Evolutionary conservation across 2,329 filamentous ascomycete genomes (phyloP).

Genomic region (Drechslerella coelobrocha): DNA sequence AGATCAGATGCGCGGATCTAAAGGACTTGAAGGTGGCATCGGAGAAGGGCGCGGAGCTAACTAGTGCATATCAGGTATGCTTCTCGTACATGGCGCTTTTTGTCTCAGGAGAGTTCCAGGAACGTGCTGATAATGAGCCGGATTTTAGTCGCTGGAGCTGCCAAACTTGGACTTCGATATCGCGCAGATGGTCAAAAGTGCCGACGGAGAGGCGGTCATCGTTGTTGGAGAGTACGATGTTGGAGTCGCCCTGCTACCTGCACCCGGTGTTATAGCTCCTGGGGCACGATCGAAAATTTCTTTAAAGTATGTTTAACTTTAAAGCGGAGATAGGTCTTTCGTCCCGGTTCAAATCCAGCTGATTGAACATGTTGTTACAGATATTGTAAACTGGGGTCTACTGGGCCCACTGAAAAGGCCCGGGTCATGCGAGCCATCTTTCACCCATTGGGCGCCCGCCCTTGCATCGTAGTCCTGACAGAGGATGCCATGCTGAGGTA

Average conservation of each 20-base stretch:
- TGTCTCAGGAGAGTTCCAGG: too few species aligned
- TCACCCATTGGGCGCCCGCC: constrained; percentile 38
- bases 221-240: constrained; percentile 54
- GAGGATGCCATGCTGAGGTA: constrained; percentile 47
- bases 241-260: constrained; percentile 53
- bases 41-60: constrained; percentile 29
- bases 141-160: constrained; percentile 52
- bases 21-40: constrained; percentile 71
- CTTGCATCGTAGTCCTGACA: constrained; percentile 40
- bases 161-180: constrained; percentile 54
- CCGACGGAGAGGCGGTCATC: constrained; percentile 53
- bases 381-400: constrained; percentile 25
- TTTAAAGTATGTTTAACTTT: constrained; percentile 18
- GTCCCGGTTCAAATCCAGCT: neutral
- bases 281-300: constrained; percentile 31
- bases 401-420: constrained; percentile 5
- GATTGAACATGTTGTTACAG: constrained; percentile 8
- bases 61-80: constrained; percentile 26
- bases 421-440: constrained; percentile 36
- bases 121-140: constrained; percentile 10
- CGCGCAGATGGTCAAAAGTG: constrained; percentile 52
- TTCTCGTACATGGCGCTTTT: too few species aligned
- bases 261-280: constrained; percentile 42
- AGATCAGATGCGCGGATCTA: constrained; percentile 90
- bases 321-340: neutral